Base-by-base conservation (phyloP, 1,284 basidiomycete species). In the Boletus subluridellus region DNA sequence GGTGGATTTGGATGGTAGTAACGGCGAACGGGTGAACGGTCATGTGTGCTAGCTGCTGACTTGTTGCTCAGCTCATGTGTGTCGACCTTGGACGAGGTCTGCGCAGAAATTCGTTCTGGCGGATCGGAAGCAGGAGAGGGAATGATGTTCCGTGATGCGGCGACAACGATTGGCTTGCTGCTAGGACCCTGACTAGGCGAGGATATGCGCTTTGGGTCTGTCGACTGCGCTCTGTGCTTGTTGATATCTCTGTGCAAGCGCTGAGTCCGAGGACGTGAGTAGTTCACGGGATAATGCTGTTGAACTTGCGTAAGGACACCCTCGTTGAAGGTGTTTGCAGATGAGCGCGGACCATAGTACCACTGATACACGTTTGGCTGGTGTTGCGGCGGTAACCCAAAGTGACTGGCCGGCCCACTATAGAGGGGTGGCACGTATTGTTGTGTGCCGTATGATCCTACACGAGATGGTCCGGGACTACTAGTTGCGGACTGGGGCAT, bases 1-100 rank as follows among this genome's bases (percentile, higher is more conserved):
- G 87, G 86, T 2, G 85, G 82, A 60, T 84, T 86, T 1, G 87
- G 85, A 60, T 88, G 87, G 65, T 86, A 79, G 21, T 69, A 54
- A 30, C 77, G 77, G 37, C 82, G 79, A 35, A 74, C 63, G 3
- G 74, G 21, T 0, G 71, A 69, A 42, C 63, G 74, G 17, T 75
- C 73, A 5, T 58, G 56, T 28, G 62, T 34, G 17, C 9, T n/a
- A 17, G 42, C 52, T 24, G 26, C 37, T 10, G 15, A 24, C 10
- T 14, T 51, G 50, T 28, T 41, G 6, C 41, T 34, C 11, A 5
- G 30, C 8, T 62, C 54, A 28, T 15, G 39, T 11, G 26, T 21
- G 6, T 44, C 37, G 5, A 21, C 26, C 9, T 17, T 42, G 10
- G 48, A 54, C 9, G 58, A 37, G 9, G 12, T 49, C 5, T 32